Percentiles rank a stretch among this genome's conserved stretches.
These are phyloP conservation scores for Cardamine occulta DNA, from an alignment of 345 rosid genomes.

Conservation along the genomic window DNA sequence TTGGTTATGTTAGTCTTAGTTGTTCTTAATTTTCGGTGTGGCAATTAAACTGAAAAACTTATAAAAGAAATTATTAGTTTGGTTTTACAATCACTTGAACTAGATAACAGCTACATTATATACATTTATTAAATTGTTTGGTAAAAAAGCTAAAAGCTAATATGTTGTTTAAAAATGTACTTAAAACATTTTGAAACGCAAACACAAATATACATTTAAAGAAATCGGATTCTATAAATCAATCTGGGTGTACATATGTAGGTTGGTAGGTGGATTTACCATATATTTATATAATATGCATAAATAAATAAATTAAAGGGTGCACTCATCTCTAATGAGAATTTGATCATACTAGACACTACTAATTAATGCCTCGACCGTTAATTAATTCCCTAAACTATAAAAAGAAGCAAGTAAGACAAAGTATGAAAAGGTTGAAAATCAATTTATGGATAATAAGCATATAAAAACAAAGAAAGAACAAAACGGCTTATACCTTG, in stretches of 20 bases:
- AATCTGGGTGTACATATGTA: conserved; percentile 17
- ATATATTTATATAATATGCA: conserved; percentile 19
- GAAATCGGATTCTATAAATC: conserved; percentile 7
- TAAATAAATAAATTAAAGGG: conserved; percentile 25
- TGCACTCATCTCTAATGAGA: conserved; percentile 34
- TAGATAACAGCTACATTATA: background rate
- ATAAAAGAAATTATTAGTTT: background rate
- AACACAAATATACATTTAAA: conserved; percentile 1
- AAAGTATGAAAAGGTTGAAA: conserved; percentile 34
- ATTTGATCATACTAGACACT: conserved; percentile 16
- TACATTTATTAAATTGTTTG: background rate
- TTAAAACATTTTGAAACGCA: background rate
- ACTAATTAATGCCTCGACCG: conserved; percentile 33
- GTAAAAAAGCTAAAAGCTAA: background rate
- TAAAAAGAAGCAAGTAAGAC: conserved; percentile 40
- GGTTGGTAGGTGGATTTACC: conserved; percentile 27
- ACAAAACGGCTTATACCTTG: conserved; percentile 46
- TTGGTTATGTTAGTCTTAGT: background rate
- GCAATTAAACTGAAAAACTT: background rate
- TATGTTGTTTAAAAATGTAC: background rate
- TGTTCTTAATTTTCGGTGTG: conserved; percentile 4
- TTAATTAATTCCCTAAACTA: conserved; percentile 31
- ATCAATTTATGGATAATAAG: conserved; percentile 40
- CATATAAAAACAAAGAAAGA: conserved; percentile 40
- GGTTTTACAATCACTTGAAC: conserved; percentile 1